Conservation (phyloP, 805 yeast genomes). For the Kluyveromyces nonfermentans region DNA sequence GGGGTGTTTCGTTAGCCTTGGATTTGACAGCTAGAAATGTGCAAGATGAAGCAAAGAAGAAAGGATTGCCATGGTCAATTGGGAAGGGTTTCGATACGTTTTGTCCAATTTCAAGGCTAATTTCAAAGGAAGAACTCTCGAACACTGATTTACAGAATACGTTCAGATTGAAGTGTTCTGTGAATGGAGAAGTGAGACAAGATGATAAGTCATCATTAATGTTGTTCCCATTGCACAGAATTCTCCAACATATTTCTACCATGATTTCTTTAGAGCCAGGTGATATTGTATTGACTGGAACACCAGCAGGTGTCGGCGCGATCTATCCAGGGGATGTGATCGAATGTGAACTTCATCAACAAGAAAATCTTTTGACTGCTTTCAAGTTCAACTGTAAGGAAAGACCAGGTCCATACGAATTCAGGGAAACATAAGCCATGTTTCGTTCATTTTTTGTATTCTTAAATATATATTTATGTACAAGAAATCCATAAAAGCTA, state of each 20-base stretch:
- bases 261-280: slow-evolving; percentile 88
- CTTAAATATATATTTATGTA: no score
- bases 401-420: slow-evolving; percentile 53
- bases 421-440: slow-evolving; percentile 31
- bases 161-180: slow-evolving; percentile 27
- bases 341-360: slow-evolving; percentile 49
- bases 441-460: not conserved
- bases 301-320: slow-evolving; percentile 95
- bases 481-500: not conserved
- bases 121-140: slow-evolving; percentile 54
- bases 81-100: slow-evolving; percentile 97
- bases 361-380: slow-evolving; percentile 47
- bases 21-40: slow-evolving; percentile 95
- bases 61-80: slow-evolving; percentile 94
- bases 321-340: slow-evolving; percentile 71
- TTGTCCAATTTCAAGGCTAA: slow-evolving; percentile 70
- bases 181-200: slow-evolving; percentile 67
- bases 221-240: slow-evolving; percentile 80
- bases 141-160: slow-evolving; percentile 44
- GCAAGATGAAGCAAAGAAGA: slow-evolving; percentile 87
- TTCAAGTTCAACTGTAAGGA: slow-evolving; percentile 31
- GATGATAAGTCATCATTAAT: slow-evolving; percentile 69
- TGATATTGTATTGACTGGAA: slow-evolving; percentile 87
- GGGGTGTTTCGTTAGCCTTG: slow-evolving; percentile 81
- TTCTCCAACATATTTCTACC: slow-evolving; percentile 71